A percentile compares a stretch with the other conserved stretches of the same genome.
These are phyloP conservation scores for Ophiostoma pallidulum DNA, from an alignment of 2,329 filamentous ascomycete species.

Conservation along the genomic window DNA sequence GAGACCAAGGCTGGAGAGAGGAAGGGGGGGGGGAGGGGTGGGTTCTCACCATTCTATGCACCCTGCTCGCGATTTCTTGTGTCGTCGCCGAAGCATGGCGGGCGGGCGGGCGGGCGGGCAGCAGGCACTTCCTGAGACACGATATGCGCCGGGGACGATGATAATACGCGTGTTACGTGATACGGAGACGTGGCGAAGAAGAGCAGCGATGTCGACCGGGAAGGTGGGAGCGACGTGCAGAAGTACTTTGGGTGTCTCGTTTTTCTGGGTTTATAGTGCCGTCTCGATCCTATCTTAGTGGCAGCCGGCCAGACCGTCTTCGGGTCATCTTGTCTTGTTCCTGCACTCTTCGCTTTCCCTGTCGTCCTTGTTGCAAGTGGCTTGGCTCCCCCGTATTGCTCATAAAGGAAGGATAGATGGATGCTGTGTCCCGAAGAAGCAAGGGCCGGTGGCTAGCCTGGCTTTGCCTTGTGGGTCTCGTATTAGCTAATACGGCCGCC, in stretches of 20 bases:
- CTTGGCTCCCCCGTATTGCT: too few species aligned
- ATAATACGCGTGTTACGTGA: constrained; percentile 8
- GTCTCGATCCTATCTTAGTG: neutral
- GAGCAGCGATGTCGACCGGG: neutral
- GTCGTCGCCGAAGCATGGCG: constrained; percentile 20
- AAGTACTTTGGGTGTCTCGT: too few species aligned
- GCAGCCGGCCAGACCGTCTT: neutral
- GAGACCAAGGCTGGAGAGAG: neutral
- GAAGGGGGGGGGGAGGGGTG: too few species aligned
- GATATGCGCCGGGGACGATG: too few species aligned
- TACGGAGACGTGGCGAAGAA: too few species aligned
- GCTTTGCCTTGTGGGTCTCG: neutral
- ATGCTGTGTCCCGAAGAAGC: too few species aligned
- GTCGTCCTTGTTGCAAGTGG: too few species aligned
- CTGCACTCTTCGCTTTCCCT: too few species aligned
- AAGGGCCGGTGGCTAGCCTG: too few species aligned
- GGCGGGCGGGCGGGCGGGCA: too few species aligned
- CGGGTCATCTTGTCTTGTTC: constrained; percentile 2
- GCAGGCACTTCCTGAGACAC: neutral
- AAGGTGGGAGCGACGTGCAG: too few species aligned
- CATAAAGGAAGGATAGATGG: too few species aligned
- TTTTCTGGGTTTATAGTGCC: constrained; percentile 5
- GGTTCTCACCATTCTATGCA: constrained; percentile 22
- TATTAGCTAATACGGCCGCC: constrained; percentile 6
- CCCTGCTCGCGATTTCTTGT: constrained; percentile 26